phyloP scores from a whole-genome alignment of 2,329 filamentous ascomycete genomes.

The Fusarium devonianum region DNA sequence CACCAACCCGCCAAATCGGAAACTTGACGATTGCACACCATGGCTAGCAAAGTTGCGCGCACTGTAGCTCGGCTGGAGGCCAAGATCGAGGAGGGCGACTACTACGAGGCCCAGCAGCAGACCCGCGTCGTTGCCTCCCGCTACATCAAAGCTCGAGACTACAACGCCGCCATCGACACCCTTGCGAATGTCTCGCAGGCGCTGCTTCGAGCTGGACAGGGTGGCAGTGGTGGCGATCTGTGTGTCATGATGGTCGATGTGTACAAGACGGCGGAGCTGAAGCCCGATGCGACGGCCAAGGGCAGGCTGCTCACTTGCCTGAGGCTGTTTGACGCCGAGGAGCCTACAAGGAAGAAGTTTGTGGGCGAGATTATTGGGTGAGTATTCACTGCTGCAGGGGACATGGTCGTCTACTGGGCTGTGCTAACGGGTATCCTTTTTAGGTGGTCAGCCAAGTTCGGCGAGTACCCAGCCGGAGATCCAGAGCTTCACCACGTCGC shows the following conservation, averaged over 20 bases:
- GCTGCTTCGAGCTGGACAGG: constrained; percentile 89
- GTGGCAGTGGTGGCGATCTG: constrained; percentile 89
- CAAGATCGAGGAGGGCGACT: constrained; percentile 89
- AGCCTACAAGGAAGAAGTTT: constrained; percentile 93
- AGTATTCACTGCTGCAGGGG: constrained; percentile 40
- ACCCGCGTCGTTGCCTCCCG: constrained; percentile 93
- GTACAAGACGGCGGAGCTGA: constrained; percentile 84
- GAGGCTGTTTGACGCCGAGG: constrained; percentile 79
- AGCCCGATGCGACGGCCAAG: constrained; percentile 76
- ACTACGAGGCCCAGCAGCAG: constrained; percentile 98
- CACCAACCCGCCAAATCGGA: background rate
- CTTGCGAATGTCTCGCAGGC: constrained; percentile 84
- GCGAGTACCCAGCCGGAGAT: constrained; percentile 89
- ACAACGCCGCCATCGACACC: constrained; percentile 84
- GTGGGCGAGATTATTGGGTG: constrained; percentile 83
- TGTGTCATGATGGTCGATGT: constrained; percentile 88
- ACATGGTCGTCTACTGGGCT: no score
- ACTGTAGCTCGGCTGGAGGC: constrained; percentile 75
- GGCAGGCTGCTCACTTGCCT: constrained; percentile 80
- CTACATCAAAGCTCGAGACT: constrained; percentile 89
- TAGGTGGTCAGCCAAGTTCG: constrained; percentile 82
- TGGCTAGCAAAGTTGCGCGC: constrained; percentile 52
- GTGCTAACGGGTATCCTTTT: constrained; percentile 9
- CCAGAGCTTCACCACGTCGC: constrained; percentile 93
- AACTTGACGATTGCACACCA: constrained; percentile 26